These are phyloP conservation scores for Penstemon davidsonii DNA, from an alignment of 257 asterid genomes.

Conservation along the genomic window DNA sequence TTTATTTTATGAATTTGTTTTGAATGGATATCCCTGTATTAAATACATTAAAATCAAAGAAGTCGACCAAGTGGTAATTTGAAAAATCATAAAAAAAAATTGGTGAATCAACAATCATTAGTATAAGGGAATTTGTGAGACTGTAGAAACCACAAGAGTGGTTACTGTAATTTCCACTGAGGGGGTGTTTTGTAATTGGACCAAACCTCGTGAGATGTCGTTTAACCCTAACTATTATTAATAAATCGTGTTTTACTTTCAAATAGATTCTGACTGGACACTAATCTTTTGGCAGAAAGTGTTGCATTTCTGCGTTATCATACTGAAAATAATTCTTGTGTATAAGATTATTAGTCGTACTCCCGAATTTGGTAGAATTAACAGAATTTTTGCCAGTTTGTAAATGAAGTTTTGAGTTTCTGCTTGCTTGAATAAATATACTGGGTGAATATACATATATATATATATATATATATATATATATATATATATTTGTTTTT, in stretches of 20 bases:
- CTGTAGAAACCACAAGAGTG: too few relatives aligned
- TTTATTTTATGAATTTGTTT: too few relatives aligned
- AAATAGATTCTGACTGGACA: background rate
- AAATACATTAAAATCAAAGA: too few relatives aligned
- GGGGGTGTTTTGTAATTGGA: too few relatives aligned
- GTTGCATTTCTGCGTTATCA: background rate
- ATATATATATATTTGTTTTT: slow-evolving; percentile 37
- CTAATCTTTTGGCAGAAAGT: background rate
- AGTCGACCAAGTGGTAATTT: too few relatives aligned
- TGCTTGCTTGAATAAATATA: slow-evolving; percentile 1
- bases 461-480: too few relatives aligned
- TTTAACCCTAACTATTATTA: background rate
- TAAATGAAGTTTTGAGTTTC: slow-evolving; percentile 4
- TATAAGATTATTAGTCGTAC: slow-evolving; percentile 7
- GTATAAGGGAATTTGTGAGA: too few relatives aligned
- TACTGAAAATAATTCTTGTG: background rate
- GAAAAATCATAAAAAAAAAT: too few relatives aligned
- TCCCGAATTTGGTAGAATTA: slow-evolving; percentile 2
- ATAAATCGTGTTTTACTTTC: background rate
- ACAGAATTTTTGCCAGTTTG: background rate
- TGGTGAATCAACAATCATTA: too few relatives aligned
- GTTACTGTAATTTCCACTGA: too few relatives aligned
- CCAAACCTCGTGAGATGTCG: too few relatives aligned
- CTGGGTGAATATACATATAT: background rate
- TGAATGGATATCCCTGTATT: too few relatives aligned